Evolutionary conservation across 768 basidiomycete species (phyloP).

Genomic region (Scleroderma citrinum): DNA sequence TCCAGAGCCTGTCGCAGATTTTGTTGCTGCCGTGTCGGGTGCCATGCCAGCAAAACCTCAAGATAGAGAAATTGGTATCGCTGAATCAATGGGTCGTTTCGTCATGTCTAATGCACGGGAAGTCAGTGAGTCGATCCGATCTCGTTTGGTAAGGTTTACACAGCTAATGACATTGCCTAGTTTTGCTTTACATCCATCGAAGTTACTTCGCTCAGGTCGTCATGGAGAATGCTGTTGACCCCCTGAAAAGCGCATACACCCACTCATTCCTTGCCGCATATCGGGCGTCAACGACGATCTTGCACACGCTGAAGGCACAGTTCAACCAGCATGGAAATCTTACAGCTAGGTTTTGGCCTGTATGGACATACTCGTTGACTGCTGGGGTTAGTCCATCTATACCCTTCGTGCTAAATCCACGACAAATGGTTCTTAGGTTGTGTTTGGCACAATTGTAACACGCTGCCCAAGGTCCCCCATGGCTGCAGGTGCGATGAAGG

Average conservation of each 20-base stretch:
- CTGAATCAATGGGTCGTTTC: slow-evolving; percentile 35
- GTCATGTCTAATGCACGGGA: slow-evolving; percentile 32
- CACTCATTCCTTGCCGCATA: slow-evolving; percentile 62
- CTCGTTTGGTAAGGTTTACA: neutral
- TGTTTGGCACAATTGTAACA: slow-evolving; percentile 76
- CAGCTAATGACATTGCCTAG: slow-evolving; percentile 23
- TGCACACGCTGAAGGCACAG: slow-evolving; percentile 45
- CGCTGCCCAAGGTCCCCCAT: slow-evolving; percentile 64
- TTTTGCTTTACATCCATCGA: slow-evolving; percentile 58
- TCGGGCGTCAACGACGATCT: slow-evolving; percentile 49
- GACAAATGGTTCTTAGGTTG: slow-evolving; percentile 40
- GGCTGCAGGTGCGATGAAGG: slow-evolving; percentile 59
- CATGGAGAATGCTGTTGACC: slow-evolving; percentile 60
- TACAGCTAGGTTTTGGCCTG: slow-evolving; percentile 51
- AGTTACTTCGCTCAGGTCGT: slow-evolving; percentile 70
- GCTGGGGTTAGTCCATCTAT: slow-evolving; percentile 37
- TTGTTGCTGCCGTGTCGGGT: slow-evolving; percentile 30
- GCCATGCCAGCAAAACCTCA: slow-evolving; percentile 9
- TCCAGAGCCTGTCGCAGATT: slow-evolving; percentile 39
- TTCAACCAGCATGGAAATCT: slow-evolving; percentile 42
- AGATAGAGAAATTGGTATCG: slow-evolving; percentile 10
- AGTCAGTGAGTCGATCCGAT: slow-evolving; percentile 26
- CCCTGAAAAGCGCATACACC: slow-evolving; percentile 58
- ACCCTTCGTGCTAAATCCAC: slow-evolving; percentile 1
- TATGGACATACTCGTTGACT: slow-evolving; percentile 58